Evolutionary conservation across 2,329 filamentous ascomycete species (phyloP).

Genomic region (Rachicladosporium sp.): DNA sequence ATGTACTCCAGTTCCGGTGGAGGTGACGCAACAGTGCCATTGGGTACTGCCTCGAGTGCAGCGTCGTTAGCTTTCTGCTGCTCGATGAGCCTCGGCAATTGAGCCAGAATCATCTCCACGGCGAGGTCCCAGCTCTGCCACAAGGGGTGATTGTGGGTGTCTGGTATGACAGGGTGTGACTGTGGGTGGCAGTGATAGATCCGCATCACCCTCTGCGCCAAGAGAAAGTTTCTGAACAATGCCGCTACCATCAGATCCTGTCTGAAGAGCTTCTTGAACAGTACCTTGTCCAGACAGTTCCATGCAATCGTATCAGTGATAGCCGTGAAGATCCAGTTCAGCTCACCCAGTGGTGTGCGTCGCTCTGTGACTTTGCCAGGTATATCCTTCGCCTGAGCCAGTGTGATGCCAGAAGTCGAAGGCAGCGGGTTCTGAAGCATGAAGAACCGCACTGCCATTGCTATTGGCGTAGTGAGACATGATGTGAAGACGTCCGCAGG

Average conservation of each 20-base stretch:
- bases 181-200: conserved; percentile 93
- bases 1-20: conserved; percentile 67
- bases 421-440: conserved; percentile 77
- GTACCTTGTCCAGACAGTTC: conserved; percentile 78
- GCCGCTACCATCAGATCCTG: conserved; percentile 99
- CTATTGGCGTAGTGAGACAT: conserved; percentile 91
- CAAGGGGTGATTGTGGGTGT: conserved; percentile 85
- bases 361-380: conserved; percentile 86
- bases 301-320: conserved; percentile 98
- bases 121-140: conserved; percentile 98
- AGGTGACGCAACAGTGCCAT: conserved; percentile 9
- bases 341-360: conserved; percentile 81
- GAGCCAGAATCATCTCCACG: conserved; percentile 84
- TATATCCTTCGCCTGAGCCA: conserved; percentile 77
- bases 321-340: conserved; percentile 99
- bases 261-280: conserved; percentile 94
- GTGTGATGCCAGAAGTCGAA: conserved; percentile 46
- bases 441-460: conserved; percentile 94
- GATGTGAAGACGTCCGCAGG: conserved; percentile 93
- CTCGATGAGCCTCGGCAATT: conserved; percentile 72
- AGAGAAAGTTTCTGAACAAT: conserved; percentile 86
- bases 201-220: conserved; percentile 90
- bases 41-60: conserved; percentile 10
- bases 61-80: conserved; percentile 51
- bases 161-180: conserved; percentile 84